Percentiles rank a stretch among this genome's conserved stretches.
phyloP scores from a whole-genome alignment of 2,329 filamentous ascomycete species.

The Davidsoniella virescens region DNA sequence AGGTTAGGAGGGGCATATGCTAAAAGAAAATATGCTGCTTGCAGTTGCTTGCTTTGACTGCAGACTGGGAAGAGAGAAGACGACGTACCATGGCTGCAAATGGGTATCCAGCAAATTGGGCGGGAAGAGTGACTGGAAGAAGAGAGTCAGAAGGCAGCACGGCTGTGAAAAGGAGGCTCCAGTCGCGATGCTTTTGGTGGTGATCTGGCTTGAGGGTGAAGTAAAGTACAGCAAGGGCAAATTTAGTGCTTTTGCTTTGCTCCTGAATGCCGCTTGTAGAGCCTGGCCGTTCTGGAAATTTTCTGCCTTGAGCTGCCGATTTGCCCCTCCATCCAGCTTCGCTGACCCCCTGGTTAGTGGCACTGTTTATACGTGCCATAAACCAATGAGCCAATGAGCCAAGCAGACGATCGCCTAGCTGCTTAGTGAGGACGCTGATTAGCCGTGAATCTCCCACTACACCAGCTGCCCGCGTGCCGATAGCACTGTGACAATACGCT shows the following conservation, averaged over 20 bases:
- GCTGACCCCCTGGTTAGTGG: constrained; percentile 1
- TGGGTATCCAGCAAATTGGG: constrained; percentile 5
- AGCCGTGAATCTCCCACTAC: constrained; percentile 7
- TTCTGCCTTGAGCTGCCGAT: constrained; percentile 8
- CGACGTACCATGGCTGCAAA: constrained; percentile 11
- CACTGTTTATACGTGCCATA: no score
- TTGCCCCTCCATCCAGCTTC: constrained; percentile 6
- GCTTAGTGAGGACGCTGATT: constrained; percentile 2
- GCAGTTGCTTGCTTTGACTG: not conserved
- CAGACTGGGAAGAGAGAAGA: not conserved
- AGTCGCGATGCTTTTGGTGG: constrained; percentile 8
- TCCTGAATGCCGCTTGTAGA: constrained; percentile 7
- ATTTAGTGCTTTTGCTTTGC: not conserved
- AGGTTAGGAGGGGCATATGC: constrained; percentile 12
- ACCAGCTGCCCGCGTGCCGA: not conserved
- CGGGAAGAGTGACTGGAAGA: not conserved
- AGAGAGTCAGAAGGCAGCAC: constrained; percentile 3
- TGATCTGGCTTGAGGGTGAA: constrained; percentile 9
- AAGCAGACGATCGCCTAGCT: not conserved
- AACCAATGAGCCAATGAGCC: no score
- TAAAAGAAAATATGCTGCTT: not conserved
- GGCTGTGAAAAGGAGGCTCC: constrained; percentile 6
- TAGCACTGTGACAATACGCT: constrained; percentile 1
- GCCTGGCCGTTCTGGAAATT: constrained; percentile 10
- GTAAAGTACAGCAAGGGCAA: no score